Conservation (phyloP, 768 basidiomycete genomes). For the Cytidiella melzeri region DNA sequence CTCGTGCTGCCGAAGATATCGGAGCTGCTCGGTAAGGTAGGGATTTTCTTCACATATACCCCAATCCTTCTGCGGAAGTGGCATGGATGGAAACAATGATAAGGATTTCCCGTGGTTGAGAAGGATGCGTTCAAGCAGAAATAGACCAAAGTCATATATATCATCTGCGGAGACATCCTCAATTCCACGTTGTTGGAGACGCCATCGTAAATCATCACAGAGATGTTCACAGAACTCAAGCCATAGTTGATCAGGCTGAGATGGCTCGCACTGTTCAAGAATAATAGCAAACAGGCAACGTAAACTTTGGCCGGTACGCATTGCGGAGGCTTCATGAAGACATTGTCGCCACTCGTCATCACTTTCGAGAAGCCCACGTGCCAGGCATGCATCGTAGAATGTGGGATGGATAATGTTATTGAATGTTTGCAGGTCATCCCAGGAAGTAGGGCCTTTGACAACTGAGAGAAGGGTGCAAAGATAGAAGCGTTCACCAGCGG, state of each 20-base stretch:
- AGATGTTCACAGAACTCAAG: slow-evolving; percentile 29
- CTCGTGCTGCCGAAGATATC: too few relatives aligned
- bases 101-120: too few relatives aligned
- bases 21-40: too few relatives aligned
- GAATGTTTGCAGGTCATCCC: slow-evolving; percentile 21
- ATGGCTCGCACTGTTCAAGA: slow-evolving; percentile 25
- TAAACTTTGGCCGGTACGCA: slow-evolving; percentile 32
- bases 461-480: slow-evolving; percentile 35
- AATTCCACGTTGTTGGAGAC: slow-evolving; percentile 14
- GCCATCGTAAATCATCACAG: slow-evolving; percentile 34
- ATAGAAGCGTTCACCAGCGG: slow-evolving; percentile 34
- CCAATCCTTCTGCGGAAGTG: too few relatives aligned
- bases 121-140: too few relatives aligned
- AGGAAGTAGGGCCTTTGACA: slow-evolving; percentile 30
- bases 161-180: too few relatives aligned
- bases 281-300: slow-evolving; percentile 36
- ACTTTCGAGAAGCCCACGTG: slow-evolving; percentile 36
- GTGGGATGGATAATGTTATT: slow-evolving; percentile 22
- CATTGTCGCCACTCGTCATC: slow-evolving; percentile 36
- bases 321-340: slow-evolving; percentile 32
- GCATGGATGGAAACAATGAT: too few relatives aligned
- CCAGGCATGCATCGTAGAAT: slow-evolving; percentile 37
- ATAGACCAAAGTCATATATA: too few relatives aligned
- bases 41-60: too few relatives aligned
- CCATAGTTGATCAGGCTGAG: slow-evolving; percentile 35